Evolutionary conservation across 2,329 filamentous ascomycete genomes (phyloP), one percentile per base, ranked within the genome.

Genomic region (Colletotrichum sp.): DNA sequence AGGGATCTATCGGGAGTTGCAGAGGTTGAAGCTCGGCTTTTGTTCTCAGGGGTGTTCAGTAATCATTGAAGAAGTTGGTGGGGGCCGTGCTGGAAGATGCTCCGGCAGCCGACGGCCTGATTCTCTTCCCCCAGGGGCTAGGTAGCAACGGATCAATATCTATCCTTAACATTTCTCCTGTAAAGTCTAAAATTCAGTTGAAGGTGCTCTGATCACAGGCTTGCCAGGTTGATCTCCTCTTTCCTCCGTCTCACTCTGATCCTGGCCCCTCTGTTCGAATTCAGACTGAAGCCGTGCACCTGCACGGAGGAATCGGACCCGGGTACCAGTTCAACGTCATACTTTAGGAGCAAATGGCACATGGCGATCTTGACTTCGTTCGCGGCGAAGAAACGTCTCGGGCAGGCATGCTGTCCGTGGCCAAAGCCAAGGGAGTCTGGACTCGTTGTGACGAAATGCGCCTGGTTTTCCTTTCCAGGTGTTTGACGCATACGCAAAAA

Each of bases 351-450:
- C 8, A 84, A 78, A 68, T 84, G 78, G 2, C 82, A 81, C 12
- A 87, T 75, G 34, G 86, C 81, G 70, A 86, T 76, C 77, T 87
- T 87, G 78, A 86, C 84, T 80, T 87, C 83, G 75, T 85, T 83
- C 34, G 79, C 79, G 21, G 85, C 85, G 73, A 87, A 86, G 83
- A 86, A 73, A 13, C 43, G 43, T 51, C 43, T n/a, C n/a, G 43
- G 43, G 43, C 43, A 51, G 43, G 43, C 43, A 51, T 85, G 81
- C 54, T 80, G 79, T 9, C 83, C 83, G 2, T 83, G 80, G 3
- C 83, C 83, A 73, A 84, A 85, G 38, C 81, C 81, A 54, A 83
- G 77, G 66, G 78, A 81, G n/a, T 79, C 77, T 69, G 83, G 78
- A n/a, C 79, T 78, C 62, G 83, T 82, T 75, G 80, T 84, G 29